phyloP scores from a whole-genome alignment of 1,284 basidiomycete genomes.

The Termitomyces sp. region DNA sequence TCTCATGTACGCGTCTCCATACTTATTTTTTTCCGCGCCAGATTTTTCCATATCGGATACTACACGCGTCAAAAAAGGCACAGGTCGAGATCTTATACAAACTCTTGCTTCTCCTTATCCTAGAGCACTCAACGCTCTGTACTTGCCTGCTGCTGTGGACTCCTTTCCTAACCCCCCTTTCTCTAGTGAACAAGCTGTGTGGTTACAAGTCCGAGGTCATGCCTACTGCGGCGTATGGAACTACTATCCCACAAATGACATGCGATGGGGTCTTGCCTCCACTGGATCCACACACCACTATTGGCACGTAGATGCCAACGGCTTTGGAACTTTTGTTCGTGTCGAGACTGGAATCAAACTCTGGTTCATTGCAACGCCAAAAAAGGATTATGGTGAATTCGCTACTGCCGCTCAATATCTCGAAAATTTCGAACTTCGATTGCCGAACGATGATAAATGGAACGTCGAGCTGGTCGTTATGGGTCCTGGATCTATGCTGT shows the following conservation, averaged over 20 bases:
- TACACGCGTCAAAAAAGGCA: too few relatives aligned
- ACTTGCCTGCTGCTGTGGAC: too few relatives aligned
- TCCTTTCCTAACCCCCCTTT: too few relatives aligned
- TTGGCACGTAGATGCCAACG: neutral
- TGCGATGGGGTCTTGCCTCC: neutral
- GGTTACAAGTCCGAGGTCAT: neutral
- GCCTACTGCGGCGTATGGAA: neutral
- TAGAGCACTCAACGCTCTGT: too few relatives aligned
- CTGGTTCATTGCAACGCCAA: neutral
- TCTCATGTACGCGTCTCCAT: too few relatives aligned
- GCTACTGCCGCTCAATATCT: neutral
- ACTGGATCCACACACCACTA: neutral
- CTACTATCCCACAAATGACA: neutral
- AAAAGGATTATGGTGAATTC: neutral
- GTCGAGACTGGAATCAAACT: neutral
- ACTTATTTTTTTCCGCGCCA: too few relatives aligned
- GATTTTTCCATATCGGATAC: too few relatives aligned
- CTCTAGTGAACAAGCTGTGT: neutral
- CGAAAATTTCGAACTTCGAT: neutral
- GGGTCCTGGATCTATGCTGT: neutral
- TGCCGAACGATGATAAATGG: neutral
- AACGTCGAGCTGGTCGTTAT: neutral
- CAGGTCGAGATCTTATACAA: too few relatives aligned
- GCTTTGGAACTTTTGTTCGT: neutral
- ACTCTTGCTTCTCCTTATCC: too few relatives aligned